Conservation (phyloP, 768 basidiomycete genomes). For the Leccinum longicurvipes region DNA sequence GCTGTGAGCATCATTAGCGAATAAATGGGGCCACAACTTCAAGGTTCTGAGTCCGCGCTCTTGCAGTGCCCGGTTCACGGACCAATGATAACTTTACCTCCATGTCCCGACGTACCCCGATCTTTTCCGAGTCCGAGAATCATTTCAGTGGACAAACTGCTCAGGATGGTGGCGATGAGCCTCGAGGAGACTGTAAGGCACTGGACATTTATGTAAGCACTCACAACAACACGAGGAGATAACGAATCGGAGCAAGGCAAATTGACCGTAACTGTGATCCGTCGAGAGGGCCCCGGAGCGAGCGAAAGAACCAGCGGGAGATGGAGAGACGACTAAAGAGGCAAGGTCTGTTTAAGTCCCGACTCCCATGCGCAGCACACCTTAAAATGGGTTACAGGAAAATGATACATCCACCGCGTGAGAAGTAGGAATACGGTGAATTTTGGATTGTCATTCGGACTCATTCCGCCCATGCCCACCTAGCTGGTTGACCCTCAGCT, state of each 20-base stretch:
- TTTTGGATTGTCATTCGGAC: no score
- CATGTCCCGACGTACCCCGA: conserved; percentile 15
- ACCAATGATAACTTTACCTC: conserved; percentile 21
- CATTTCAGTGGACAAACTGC: conserved; percentile 5
- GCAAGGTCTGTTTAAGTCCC: not conserved
- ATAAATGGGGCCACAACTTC: not conserved
- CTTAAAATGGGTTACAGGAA: no score
- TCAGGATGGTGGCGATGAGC: conserved; percentile 19
- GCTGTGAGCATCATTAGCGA: conserved; percentile 11
- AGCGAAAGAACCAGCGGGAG: not conserved
- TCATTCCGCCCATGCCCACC: not conserved
- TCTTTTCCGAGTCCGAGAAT: conserved; percentile 10
- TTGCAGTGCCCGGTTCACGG: conserved; percentile 15
- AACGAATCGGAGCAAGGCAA: not conserved
- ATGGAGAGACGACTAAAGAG: not conserved
- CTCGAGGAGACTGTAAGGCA: conserved; percentile 18
- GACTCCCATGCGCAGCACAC: not conserved
- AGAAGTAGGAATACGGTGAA: no score
- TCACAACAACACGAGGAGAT: not conserved
- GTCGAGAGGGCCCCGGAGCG: not conserved
- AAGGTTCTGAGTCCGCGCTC: conserved; percentile 1
- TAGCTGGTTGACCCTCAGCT: not conserved
- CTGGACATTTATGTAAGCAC: conserved; percentile 3
- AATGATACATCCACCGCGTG: no score
- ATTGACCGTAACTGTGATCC: not conserved